phyloP scores from a whole-genome alignment of 2,329 filamentous ascomycete species.

The Apiospora hydei region DNA sequence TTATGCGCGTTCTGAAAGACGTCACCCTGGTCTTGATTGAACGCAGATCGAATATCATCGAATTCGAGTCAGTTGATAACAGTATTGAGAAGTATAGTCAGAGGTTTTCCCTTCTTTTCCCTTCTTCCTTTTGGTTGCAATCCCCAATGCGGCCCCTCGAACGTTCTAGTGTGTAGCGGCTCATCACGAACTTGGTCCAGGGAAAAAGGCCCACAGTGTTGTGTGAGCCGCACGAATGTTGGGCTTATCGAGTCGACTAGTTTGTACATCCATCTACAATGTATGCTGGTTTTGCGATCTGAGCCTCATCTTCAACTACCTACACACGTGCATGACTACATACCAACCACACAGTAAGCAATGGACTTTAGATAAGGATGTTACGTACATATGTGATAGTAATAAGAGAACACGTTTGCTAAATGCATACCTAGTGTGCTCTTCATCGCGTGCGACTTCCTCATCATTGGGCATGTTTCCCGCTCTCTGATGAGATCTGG shows the following conservation, averaged over 20 bases:
- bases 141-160: neutral
- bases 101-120: neutral
- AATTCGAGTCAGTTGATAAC: neutral
- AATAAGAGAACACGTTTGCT: neutral
- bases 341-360: neutral
- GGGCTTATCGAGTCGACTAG: neutral
- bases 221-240: conserved; percentile 6
- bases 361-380: neutral
- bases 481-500: neutral
- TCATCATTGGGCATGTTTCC: neutral
- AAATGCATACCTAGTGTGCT: neutral
- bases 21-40: neutral
- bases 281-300: neutral
- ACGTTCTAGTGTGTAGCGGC: neutral
- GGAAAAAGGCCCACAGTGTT: conserved; percentile 6
- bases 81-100: neutral
- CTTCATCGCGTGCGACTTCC: neutral
- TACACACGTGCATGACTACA: neutral
- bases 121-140: neutral
- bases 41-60: neutral
- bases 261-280: neutral
- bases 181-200: neutral
- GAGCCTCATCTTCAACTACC: neutral
- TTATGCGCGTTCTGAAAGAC: neutral
- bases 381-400: neutral